Evolutionary conservation across 306 rosid species (phyloP), one percentile per base, ranked within the genome.

Genomic region (Datisca glomerata): DNA sequence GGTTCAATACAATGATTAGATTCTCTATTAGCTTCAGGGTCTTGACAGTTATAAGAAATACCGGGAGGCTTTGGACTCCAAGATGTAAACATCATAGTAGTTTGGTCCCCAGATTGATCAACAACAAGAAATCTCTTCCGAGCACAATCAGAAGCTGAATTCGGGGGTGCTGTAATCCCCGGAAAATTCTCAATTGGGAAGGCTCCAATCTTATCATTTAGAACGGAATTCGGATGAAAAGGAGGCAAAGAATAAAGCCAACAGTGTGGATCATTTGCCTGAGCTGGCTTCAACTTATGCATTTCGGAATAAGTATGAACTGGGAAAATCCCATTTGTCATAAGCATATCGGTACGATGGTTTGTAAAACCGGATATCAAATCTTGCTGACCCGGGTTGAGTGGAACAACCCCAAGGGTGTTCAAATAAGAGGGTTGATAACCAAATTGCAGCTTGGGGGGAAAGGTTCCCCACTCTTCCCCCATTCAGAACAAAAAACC

Each of bases 221-320:
- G 55, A 14, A 45, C 29, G 22, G 45, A 25, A 45, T 60, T 57
- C 4, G 61, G 96, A 20, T 52, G 69, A 46, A 67, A 64, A 48
- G 61, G 73, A 46, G 85, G 92, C 49, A 69, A 55, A 58, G 79
- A 60, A 63, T 70, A 70, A 53, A 73, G 68, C 98, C 93, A 84
- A 56, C 86, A 78, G 24, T 53, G 71, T 37, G 86, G 69, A 50
- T 78, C 93, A 61, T 66, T 55, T 16, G 71, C 60, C 50, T 45
- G 71, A 49, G 68, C 81, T 3, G 45, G 19, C 63, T 47, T 73
- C 27, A 65, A 46, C 41, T 33, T 64, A 24, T 89, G 93, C 3
- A 43, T 40, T 31, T 43, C 70, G 6, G 69, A 47, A 42, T 78
- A 51, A 8, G 37, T 61, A 51, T 37, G 60, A 12, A 39, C 42